phyloP scores from a whole-genome alignment of 345 rosid genomes.

The Boechera divaricarpa region DNA sequence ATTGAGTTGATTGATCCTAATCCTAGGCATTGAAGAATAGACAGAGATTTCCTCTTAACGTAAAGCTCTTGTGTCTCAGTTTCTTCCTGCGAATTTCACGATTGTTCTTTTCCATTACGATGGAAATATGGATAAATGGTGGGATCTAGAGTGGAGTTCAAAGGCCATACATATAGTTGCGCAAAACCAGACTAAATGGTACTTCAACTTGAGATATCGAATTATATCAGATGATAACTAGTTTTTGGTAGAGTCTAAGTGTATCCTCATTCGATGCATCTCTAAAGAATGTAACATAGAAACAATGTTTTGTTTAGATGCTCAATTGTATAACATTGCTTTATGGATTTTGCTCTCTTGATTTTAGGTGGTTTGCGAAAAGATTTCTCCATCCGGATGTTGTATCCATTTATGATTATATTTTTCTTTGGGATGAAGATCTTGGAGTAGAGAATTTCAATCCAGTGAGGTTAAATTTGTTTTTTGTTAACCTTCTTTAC shows the following conservation, averaged over 20 bases:
- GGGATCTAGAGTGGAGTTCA: slow-evolving; percentile 81
- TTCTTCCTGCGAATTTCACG: slow-evolving; percentile 87
- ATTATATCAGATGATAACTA: background rate
- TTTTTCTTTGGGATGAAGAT: slow-evolving; percentile 99
- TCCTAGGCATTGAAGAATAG: slow-evolving; percentile 15
- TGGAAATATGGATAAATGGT: slow-evolving; percentile 83
- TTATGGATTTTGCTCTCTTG: background rate
- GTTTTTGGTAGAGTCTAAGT: background rate
- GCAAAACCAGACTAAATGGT: slow-evolving; percentile 97
- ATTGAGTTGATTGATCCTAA: slow-evolving; percentile 17
- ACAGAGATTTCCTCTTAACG: slow-evolving; percentile 19
- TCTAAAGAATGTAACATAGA: background rate
- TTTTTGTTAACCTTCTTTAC: background rate
- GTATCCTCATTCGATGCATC: slow-evolving; percentile 2
- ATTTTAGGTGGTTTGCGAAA: slow-evolving; percentile 96
- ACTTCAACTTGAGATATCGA: background rate
- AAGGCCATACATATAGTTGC: slow-evolving; percentile 88
- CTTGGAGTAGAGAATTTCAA: slow-evolving; percentile 80
- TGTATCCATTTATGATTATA: slow-evolving; percentile 79
- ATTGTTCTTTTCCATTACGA: slow-evolving; percentile 94
- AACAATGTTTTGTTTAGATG: background rate
- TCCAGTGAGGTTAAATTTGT: slow-evolving; percentile 65
- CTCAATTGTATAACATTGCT: background rate
- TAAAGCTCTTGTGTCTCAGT: slow-evolving; percentile 74
- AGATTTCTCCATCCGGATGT: slow-evolving; percentile 97